Percentiles rank a stretch among this genome's conserved stretches.
Conservation (phyloP, 352 stramenopile species). For the Pythium grandisporangium region DNA sequence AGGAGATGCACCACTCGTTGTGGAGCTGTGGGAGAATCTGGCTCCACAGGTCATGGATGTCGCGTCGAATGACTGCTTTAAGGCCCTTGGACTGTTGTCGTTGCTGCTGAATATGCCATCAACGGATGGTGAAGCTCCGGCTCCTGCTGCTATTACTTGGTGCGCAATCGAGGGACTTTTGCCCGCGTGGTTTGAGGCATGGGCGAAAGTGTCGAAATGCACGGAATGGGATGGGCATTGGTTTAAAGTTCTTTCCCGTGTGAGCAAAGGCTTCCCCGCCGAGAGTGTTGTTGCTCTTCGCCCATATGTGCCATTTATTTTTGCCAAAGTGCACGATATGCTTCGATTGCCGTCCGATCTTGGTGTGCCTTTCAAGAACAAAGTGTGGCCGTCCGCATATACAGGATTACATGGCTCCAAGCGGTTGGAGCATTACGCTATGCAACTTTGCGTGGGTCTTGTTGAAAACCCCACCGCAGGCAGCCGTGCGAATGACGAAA, state of each 20-base stretch:
- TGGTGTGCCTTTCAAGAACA: constrained; percentile 46
- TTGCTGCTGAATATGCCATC: constrained; percentile 21
- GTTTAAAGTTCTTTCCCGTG: constrained; percentile 62
- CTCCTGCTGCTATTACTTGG: constrained; percentile 9
- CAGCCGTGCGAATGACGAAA: too few species aligned
- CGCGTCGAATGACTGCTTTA: constrained; percentile 45
- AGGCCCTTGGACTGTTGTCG: constrained; percentile 50
- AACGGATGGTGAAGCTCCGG: too few species aligned
- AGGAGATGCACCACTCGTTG: constrained; percentile 20
- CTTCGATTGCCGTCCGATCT: constrained; percentile 59
- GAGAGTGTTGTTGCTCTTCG: constrained; percentile 7
- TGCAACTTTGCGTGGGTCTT: constrained; percentile 47
- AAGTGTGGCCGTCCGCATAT: constrained; percentile 45
- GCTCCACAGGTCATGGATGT: constrained; percentile 25
- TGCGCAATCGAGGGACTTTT: constrained; percentile 17
- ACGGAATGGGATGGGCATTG: constrained; percentile 63
- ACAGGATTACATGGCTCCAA: constrained; percentile 42
- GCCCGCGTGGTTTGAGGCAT: constrained; percentile 45
- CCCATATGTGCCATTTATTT: constrained; percentile 43
- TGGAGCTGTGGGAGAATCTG: constrained; percentile 45
- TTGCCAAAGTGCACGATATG: constrained; percentile 54
- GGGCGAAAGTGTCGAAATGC: constrained; percentile 39
- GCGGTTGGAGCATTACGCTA: constrained; percentile 35
- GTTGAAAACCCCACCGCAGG: constrained; percentile 16
- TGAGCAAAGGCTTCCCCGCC: constrained; percentile 35